Evolutionary conservation across 768 basidiomycete species (phyloP).

Genomic region (Tylopilus sp.): DNA sequence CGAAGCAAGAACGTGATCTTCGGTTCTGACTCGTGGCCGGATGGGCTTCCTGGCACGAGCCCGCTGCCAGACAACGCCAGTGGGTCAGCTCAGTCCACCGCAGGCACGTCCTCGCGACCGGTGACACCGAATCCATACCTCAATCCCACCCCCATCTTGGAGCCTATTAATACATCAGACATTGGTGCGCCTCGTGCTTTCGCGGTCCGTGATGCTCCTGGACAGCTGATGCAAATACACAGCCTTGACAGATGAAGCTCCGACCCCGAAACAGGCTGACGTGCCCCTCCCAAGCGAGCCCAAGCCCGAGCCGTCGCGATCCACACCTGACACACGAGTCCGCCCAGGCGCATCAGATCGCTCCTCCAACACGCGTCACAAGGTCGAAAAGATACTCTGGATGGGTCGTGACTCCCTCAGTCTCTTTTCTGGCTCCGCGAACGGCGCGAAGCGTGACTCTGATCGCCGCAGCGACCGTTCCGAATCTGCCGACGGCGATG

Average conservation of each 20-base stretch:
- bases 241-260: constrained; percentile 11
- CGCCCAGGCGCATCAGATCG: constrained; percentile 14
- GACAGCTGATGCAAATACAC: neutral
- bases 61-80: neutral
- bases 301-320: neutral
- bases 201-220: neutral
- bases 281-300: neutral
- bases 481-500: constrained; percentile 16
- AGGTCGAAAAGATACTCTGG: constrained; percentile 33
- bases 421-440: constrained; percentile 23
- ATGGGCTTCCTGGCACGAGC: neutral
- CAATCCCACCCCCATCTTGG: constrained; percentile 34
- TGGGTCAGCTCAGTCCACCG: neutral
- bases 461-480: constrained; percentile 15
- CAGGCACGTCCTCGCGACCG: constrained; percentile 16
- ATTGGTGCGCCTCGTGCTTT: constrained; percentile 12
- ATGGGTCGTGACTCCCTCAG: constrained; percentile 30
- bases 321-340: constrained; percentile 3
- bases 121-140: constrained; percentile 34
- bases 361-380: constrained; percentile 27
- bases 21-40: constrained; percentile 26
- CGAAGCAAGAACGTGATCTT: constrained; percentile 9
- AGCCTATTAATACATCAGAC: constrained; percentile 7
- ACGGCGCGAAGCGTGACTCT: constrained; percentile 8
- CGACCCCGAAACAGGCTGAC: constrained; percentile 10